Percentiles rank a stretch among this genome's conserved stretches.
Evolutionary conservation across 495 filamentous ascomycete genomes (phyloP).

Genomic region (Hypoxylon intermedium): DNA sequence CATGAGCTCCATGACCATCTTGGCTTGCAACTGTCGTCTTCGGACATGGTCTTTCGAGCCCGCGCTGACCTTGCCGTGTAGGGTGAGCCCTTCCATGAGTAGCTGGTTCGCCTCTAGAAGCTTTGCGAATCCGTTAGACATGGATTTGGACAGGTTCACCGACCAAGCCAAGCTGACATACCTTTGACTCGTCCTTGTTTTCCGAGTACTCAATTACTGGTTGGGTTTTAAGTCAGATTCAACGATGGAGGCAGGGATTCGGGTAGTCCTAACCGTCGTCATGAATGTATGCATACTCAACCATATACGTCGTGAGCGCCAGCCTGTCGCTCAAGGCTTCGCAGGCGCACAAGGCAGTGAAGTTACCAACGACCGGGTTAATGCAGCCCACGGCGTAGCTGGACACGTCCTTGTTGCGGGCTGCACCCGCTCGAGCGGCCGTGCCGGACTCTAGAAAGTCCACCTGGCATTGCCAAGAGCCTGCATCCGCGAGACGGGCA

Average conservation of each 20-base stretch:
- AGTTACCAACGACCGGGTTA: background rate
- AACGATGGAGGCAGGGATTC: background rate
- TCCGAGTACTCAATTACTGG: background rate
- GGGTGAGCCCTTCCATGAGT: background rate
- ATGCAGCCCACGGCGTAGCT: slow-evolving; percentile 2
- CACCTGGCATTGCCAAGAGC: background rate
- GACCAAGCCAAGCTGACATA: background rate
- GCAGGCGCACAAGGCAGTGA: slow-evolving; percentile 1
- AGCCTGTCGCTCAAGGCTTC: background rate
- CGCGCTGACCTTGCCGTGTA: background rate
- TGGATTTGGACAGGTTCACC: background rate
- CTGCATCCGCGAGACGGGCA: background rate
- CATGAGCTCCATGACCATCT: slow-evolving; percentile 2
- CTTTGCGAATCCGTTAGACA: background rate
- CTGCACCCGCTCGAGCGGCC: background rate
- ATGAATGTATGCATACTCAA: background rate
- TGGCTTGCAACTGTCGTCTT: background rate
- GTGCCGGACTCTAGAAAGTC: background rate
- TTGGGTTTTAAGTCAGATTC: background rate
- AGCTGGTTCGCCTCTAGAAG: background rate
- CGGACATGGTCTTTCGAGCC: background rate
- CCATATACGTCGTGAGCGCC: background rate
- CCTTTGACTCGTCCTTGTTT: background rate
- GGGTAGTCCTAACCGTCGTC: background rate
- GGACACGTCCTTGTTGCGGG: background rate